phyloP scores from a whole-genome alignment of 2,329 filamentous ascomycete species.

The Chaetomium sp. region DNA sequence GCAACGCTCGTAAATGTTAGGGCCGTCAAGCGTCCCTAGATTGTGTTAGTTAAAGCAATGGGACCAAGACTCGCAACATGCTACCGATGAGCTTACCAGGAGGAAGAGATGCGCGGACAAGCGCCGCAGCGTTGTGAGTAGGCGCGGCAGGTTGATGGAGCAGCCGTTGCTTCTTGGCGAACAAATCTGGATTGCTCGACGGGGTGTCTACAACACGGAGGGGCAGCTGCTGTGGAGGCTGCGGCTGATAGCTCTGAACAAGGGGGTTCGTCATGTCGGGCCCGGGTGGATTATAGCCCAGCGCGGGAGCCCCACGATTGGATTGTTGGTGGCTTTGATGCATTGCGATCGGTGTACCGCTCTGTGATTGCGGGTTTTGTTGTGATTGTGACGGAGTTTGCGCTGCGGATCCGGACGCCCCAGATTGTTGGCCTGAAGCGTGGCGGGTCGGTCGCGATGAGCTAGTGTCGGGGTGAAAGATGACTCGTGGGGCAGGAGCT shows the following conservation, averaged over 20 bases:
- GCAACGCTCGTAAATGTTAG: conserved; percentile 87
- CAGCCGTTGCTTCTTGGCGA: conserved; percentile 50
- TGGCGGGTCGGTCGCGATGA: conserved; percentile 59
- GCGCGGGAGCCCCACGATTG: conserved; percentile 37
- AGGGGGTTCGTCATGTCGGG: conserved; percentile 52
- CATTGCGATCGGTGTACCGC: conserved; percentile 20
- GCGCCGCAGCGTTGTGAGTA: conserved; percentile 44
- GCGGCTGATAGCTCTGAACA: conserved; percentile 64
- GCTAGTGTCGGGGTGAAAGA: conserved; percentile 75
- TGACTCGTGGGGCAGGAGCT: conserved; percentile 75
- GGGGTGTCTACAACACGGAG: conserved; percentile 71
- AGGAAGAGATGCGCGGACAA: conserved; percentile 22
- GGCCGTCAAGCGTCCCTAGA: conserved; percentile 50
- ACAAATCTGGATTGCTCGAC: conserved; percentile 64
- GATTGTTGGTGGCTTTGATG: conserved; percentile 25
- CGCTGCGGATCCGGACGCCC: conserved; percentile 18
- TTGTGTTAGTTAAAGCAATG: conserved; percentile 18
- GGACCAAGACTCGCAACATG: background rate
- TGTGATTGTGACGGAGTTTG: conserved; percentile 24
- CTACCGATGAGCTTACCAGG: conserved; percentile 12
- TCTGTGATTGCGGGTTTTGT: conserved; percentile 26
- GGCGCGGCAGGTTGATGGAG: conserved; percentile 33
- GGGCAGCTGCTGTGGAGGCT: conserved; percentile 51
- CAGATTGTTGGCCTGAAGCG: conserved; percentile 35
- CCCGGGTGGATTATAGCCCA: conserved; percentile 47